Conservation (phyloP, 371 early-diverging fungal genomes). For the Mucor piriformis region DNA sequence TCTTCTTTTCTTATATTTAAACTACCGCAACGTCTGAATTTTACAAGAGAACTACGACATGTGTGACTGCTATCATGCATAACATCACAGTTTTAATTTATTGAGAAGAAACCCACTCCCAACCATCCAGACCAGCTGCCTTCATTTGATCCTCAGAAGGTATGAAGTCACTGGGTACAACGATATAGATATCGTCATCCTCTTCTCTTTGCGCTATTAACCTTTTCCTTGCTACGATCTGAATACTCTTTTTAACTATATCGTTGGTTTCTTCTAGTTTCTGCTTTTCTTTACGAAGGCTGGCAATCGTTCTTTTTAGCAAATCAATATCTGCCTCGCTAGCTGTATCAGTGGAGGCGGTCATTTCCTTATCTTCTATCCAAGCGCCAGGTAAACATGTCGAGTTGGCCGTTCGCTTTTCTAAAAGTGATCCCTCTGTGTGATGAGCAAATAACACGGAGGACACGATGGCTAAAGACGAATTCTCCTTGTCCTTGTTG, state of each 20-base stretch:
- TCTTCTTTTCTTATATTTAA: no score
- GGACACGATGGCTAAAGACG: constrained; percentile 20
- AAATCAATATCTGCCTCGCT: constrained; percentile 26
- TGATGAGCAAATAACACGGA: constrained; percentile 26
- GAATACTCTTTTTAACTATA: constrained; percentile 47
- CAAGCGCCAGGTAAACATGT: constrained; percentile 43
- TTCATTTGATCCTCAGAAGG: constrained; percentile 22
- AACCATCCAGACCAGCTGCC: constrained; percentile 29
- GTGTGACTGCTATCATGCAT: not conserved
- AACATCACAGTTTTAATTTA: no score
- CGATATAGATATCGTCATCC: constrained; percentile 17
- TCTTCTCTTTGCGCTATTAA: constrained; percentile 23
- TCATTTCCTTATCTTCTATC: constrained; percentile 30
- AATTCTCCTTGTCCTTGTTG: no score
- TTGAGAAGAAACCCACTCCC: constrained; percentile 24
- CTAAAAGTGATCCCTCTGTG: constrained; percentile 9
- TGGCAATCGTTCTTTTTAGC: constrained; percentile 39
- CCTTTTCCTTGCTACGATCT: constrained; percentile 42
- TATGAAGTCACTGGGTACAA: constrained; percentile 11
- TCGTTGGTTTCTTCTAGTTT: constrained; percentile 43
- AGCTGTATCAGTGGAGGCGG: no score
- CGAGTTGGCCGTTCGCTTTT: constrained; percentile 14
- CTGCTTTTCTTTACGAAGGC: constrained; percentile 39
- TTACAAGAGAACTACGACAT: not conserved
- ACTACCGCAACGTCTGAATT: no score